phyloP scores from a whole-genome alignment of 139 green algal species.

The Coelastrella sp. region DNA sequence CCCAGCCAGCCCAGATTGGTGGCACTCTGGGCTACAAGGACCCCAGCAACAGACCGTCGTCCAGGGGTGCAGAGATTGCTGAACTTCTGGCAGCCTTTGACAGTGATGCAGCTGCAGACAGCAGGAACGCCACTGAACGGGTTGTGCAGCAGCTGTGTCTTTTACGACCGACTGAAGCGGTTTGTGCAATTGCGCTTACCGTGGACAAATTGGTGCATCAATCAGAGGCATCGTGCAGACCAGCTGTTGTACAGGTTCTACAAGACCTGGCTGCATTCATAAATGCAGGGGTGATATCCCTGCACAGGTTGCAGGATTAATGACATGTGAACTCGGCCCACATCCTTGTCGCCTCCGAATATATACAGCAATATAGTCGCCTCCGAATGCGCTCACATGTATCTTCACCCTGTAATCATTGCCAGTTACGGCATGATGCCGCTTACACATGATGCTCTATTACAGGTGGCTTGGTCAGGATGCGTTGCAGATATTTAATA shows the following conservation, averaged over 20 bases:
- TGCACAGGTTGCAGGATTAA: no score
- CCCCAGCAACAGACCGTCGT: background rate
- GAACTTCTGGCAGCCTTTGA: conserved; percentile 1
- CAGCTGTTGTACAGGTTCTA: background rate
- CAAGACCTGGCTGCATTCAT: conserved; percentile 18
- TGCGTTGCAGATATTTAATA: no score
- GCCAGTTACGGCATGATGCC: no score
- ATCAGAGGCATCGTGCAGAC: background rate
- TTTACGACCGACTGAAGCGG: background rate
- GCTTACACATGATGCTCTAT: no score
- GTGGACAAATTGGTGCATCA: conserved; percentile 9
- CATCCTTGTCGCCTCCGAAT: no score
- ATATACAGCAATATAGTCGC: no score
- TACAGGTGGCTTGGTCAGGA: no score
- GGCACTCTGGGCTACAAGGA: no score
- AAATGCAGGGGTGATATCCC: background rate
- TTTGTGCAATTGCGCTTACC: conserved; percentile 8
- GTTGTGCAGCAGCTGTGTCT: conserved; percentile 5
- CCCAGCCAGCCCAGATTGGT: background rate
- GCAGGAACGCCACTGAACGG: background rate
- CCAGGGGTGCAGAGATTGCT: background rate
- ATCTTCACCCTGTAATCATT: no score
- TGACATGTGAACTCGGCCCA: no score
- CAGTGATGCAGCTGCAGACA: background rate
- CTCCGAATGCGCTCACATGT: no score